Conservation (phyloP, 2,329 filamentous ascomycete species). For the Xylaria sp. region DNA sequence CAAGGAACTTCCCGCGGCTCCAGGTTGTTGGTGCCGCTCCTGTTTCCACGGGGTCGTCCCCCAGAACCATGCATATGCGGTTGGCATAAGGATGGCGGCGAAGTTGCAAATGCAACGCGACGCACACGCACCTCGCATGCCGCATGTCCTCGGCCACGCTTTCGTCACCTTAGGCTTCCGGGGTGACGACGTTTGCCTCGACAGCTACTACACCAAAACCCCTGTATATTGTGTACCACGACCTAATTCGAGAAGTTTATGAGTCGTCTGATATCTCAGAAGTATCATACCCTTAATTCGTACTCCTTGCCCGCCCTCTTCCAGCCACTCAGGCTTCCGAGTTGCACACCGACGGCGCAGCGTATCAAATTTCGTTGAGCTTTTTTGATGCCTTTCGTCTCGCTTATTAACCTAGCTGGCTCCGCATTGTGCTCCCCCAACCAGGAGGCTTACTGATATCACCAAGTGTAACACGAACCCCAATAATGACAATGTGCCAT, state of each 20-base stretch:
- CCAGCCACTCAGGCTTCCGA: not conserved
- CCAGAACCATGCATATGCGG: slow-evolving; percentile 16
- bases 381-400: not conserved
- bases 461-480: not conserved
- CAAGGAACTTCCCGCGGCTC: slow-evolving; percentile 1
- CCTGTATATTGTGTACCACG: slow-evolving; percentile 13
- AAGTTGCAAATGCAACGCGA: slow-evolving; percentile 12
- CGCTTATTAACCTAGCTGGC: not conserved
- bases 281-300: slow-evolving; percentile 6
- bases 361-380: slow-evolving; percentile 2
- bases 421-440: not conserved
- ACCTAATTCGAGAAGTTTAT: slow-evolving; percentile 1
- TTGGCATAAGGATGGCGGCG: slow-evolving; percentile 3
- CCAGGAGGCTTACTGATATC: not conserved
- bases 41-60: slow-evolving; percentile 10
- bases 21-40: slow-evolving; percentile 7
- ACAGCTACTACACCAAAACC: not conserved
- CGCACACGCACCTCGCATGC: slow-evolving; percentile 13
- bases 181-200: not conserved
- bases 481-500: not conserved
- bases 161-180: slow-evolving; percentile 9
- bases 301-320: too few species aligned
- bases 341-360: slow-evolving; percentile 14
- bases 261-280: slow-evolving; percentile 5
- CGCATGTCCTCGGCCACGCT: slow-evolving; percentile 13